A percentile compares a stretch with the other conserved stretches of the same genome.
Conservation (phyloP, 257 asterid genomes). For the Datura wrightii region DNA sequence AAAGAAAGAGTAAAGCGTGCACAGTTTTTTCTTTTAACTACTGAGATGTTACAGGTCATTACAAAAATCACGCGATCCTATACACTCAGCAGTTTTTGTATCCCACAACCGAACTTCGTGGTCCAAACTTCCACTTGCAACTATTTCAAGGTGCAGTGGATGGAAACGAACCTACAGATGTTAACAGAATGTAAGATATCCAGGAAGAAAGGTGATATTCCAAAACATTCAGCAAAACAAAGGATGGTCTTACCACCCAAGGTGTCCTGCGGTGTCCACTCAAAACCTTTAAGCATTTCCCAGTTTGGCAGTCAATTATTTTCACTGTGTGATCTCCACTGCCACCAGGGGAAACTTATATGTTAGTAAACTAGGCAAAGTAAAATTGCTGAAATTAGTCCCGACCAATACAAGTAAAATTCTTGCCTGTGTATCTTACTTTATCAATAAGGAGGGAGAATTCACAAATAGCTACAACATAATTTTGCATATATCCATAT, state of each 20-base stretch:
- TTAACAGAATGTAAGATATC: constrained; percentile 40
- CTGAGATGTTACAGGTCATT: constrained; percentile 42
- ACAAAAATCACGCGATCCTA: constrained; percentile 93
- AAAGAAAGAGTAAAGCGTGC: constrained; percentile 23
- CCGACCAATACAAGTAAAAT: neutral
- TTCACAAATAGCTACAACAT: neutral
- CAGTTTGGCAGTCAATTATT: constrained; percentile 86
- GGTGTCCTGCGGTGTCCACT: constrained; percentile 99
- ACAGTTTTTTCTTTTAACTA: neutral
- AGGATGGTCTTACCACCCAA: constrained; percentile 85
- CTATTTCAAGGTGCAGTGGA: constrained; percentile 79
- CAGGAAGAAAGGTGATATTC: constrained; percentile 24
- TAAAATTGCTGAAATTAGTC: neutral
- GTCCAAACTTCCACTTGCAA: constrained; percentile 98
- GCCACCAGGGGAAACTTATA: constrained; percentile 39
- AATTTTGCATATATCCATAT: neutral
- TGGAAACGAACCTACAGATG: constrained; percentile 91
- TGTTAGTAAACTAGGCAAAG: neutral
- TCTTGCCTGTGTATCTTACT: neutral
- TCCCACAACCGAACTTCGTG: constrained; percentile 97
- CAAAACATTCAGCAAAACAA: constrained; percentile 28
- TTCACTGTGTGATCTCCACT: constrained; percentile 99
- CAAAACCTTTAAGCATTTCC: constrained; percentile 91
- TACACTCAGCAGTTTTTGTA: constrained; percentile 83
- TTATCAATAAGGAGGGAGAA: constrained; percentile 15